Conservation (phyloP, 2,329 filamentous ascomycete genomes). For the Pseudogymnoascus sp. region DNA sequence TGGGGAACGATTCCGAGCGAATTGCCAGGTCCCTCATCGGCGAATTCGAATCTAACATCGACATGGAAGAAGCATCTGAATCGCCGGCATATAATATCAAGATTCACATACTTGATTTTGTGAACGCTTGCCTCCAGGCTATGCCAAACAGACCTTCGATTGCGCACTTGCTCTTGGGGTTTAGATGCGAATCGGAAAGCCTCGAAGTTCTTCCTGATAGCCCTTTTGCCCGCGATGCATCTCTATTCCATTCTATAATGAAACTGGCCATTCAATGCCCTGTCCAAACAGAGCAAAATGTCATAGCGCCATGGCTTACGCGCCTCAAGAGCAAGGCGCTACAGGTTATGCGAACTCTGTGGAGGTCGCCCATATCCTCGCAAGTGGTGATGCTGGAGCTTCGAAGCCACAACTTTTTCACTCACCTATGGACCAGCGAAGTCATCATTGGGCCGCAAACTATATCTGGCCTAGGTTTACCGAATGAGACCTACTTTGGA, state of each 20-base stretch:
- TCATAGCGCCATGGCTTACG: constrained; percentile 60
- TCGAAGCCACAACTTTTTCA: constrained; percentile 35
- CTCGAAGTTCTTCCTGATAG: constrained; percentile 62
- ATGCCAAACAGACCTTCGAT: constrained; percentile 74
- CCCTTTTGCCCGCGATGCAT: constrained; percentile 61
- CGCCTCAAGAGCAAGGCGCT: constrained; percentile 60
- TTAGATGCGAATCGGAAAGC: constrained; percentile 64
- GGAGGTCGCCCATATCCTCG: constrained; percentile 73
- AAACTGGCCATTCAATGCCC: constrained; percentile 63
- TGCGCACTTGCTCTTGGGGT: constrained; percentile 84
- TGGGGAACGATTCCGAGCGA: constrained; percentile 69
- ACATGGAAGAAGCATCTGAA: constrained; percentile 61
- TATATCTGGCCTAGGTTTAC: constrained; percentile 56
- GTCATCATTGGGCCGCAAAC: constrained; percentile 10
- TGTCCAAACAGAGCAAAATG: constrained; percentile 48
- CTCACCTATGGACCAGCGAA: constrained; percentile 1
- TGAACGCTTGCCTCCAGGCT: constrained; percentile 70
- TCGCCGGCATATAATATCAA: constrained; percentile 75
- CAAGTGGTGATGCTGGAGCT: constrained; percentile 70
- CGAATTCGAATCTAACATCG: constrained; percentile 60
- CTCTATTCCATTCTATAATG: constrained; percentile 77
- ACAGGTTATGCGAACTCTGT: constrained; percentile 71
- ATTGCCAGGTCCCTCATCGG: constrained; percentile 66
- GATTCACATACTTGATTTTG: constrained; percentile 73
- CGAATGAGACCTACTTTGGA: constrained; percentile 24